Evolutionary conservation across 2,329 filamentous ascomycete species (phyloP).

Genomic region (Neonectria neomacrospora): DNA sequence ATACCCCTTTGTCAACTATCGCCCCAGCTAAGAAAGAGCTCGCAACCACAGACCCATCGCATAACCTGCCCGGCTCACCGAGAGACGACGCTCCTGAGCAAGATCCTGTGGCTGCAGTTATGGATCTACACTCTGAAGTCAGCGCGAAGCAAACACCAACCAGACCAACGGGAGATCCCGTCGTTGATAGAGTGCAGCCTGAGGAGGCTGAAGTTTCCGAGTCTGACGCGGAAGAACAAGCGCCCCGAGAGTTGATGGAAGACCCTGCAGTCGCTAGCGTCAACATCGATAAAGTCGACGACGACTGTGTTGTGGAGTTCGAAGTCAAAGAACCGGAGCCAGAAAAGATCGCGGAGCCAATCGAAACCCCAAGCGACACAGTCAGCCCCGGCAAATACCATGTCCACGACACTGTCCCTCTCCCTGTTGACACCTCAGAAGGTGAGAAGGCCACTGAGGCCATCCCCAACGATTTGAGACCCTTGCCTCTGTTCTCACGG

Average conservation of each 20-base stretch:
- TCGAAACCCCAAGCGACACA: slow-evolving; percentile 4
- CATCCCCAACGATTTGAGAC: neutral
- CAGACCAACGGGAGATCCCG: neutral
- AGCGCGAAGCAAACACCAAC: neutral
- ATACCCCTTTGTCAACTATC: neutral
- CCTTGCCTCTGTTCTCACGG: neutral
- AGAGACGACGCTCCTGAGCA: neutral
- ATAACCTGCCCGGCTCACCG: neutral
- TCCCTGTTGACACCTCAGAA: neutral
- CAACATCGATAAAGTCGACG: neutral
- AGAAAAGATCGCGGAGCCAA: slow-evolving; percentile 8
- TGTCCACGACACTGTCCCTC: neutral
- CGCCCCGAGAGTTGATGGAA: neutral
- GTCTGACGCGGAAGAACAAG: slow-evolving; percentile 2
- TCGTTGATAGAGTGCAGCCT: neutral
- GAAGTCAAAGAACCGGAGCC: neutral
- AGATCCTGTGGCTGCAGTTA: neutral
- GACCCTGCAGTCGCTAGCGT: neutral
- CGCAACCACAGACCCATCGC: neutral
- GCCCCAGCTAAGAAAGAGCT: neutral
- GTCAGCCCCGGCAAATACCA: neutral
- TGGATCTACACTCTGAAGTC: neutral
- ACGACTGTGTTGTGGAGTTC: slow-evolving; percentile 1
- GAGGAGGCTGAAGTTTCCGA: neutral
- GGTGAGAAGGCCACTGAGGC: neutral